Conservation (phyloP, 768 basidiomycete species). For the Hygrophorus russula region DNA sequence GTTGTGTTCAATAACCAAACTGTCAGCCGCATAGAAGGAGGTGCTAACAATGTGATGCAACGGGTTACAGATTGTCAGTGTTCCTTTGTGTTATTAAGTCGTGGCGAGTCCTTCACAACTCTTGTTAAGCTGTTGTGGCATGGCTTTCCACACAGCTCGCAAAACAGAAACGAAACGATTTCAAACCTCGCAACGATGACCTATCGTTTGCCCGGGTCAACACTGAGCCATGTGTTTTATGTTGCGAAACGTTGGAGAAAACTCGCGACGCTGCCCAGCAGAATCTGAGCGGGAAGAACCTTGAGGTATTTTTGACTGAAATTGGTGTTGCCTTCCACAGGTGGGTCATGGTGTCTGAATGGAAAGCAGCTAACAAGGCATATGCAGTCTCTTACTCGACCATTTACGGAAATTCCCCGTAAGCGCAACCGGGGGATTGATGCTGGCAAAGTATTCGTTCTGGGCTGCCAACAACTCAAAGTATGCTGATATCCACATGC, state of each 20-base stretch:
- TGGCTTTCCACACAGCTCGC: constrained; percentile 70
- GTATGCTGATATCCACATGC: not conserved
- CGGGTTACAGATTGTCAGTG: constrained; percentile 63
- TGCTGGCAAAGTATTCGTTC: constrained; percentile 67
- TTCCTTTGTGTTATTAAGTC: constrained; percentile 1
- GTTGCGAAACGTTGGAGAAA: constrained; percentile 77
- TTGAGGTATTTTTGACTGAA: constrained; percentile 86
- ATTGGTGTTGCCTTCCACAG: constrained; percentile 92
- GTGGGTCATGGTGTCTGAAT: constrained; percentile 20
- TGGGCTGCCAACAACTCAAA: not conserved
- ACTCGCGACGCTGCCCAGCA: constrained; percentile 67
- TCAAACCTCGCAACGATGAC: constrained; percentile 95
- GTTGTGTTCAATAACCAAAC: constrained; percentile 83
- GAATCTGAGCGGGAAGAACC: constrained; percentile 84
- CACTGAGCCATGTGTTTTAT: constrained; percentile 83
- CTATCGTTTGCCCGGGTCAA: constrained; percentile 88
- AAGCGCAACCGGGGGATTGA: constrained; percentile 90
- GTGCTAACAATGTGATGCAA: constrained; percentile 70
- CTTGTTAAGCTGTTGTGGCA: constrained; percentile 45
- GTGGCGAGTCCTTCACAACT: constrained; percentile 1
- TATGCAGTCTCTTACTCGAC: constrained; percentile 71
- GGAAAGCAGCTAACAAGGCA: not conserved
- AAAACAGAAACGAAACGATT: constrained; percentile 94
- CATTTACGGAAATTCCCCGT: constrained; percentile 96
- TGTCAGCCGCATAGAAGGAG: constrained; percentile 75